Evolutionary conservation across 2,329 filamentous ascomycete species (phyloP).

Genomic region (Ascocoryne sarcoides): DNA sequence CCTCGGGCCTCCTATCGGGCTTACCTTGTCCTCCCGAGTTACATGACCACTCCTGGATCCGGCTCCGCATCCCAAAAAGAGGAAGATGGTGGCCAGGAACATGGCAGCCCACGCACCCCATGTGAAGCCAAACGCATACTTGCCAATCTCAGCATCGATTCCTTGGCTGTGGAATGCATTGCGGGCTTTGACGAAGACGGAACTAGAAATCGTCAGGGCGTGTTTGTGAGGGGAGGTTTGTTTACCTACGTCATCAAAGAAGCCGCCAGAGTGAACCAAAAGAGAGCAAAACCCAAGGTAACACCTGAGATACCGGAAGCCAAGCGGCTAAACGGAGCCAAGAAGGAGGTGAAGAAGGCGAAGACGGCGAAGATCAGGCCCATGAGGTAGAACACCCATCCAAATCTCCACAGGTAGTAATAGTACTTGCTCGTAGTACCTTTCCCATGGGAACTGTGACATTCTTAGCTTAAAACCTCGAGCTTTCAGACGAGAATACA

Average conservation of each 20-base stretch:
- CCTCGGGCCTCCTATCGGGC: neutral
- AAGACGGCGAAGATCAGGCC: slow-evolving; percentile 67
- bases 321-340: slow-evolving; percentile 63
- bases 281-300: slow-evolving; percentile 49
- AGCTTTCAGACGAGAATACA: no score
- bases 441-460: slow-evolving; percentile 43
- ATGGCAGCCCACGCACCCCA: slow-evolving; percentile 64
- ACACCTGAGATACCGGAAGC: slow-evolving; percentile 59
- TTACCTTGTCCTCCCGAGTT: neutral
- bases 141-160: slow-evolving; percentile 52
- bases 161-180: slow-evolving; percentile 50
- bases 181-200: slow-evolving; percentile 60
- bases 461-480: no score
- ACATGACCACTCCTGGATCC: neutral
- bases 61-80: slow-evolving; percentile 48
- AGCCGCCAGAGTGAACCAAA: slow-evolving; percentile 60
- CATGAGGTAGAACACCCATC: slow-evolving; percentile 86
- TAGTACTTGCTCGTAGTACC: slow-evolving; percentile 50
- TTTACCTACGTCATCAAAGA: slow-evolving; percentile 64
- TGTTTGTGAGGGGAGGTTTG: neutral
- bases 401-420: slow-evolving; percentile 83
- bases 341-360: slow-evolving; percentile 58
- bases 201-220: slow-evolving; percentile 32
- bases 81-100: slow-evolving; percentile 57
- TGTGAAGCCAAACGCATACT: slow-evolving; percentile 65